Percentiles rank a stretch among this genome's conserved stretches.
Conservation (phyloP, 352 stramenopile species). For the Albugo laibachii region DNA sequence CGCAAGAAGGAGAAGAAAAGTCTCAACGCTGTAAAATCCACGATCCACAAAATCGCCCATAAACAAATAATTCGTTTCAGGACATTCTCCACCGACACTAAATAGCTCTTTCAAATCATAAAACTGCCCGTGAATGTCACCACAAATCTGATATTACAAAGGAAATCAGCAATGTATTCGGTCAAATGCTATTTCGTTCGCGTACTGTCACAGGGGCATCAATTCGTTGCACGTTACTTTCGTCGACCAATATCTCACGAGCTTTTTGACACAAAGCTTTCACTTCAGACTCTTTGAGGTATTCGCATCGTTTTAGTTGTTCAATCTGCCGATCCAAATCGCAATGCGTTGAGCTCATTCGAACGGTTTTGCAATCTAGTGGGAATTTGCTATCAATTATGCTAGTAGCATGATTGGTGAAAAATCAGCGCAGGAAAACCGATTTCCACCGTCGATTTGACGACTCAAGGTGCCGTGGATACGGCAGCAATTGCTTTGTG, state of each 20-base stretch:
- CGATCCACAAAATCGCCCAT: constrained; percentile 99
- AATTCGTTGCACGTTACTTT: constrained; percentile 98
- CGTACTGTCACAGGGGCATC: constrained; percentile 96
- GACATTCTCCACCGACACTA: constrained; percentile 95
- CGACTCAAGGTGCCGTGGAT: too few relatives aligned
- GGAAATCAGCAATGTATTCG: neutral
- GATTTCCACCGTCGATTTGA: too few relatives aligned
- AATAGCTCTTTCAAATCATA: constrained; percentile 98
- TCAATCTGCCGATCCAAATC: constrained; percentile 77
- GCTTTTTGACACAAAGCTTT: constrained; percentile 95
- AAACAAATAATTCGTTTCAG: constrained; percentile 99
- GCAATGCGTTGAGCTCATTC: constrained; percentile 16
- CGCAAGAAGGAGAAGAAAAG: constrained; percentile 93
- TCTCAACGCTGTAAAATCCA: constrained; percentile 99
- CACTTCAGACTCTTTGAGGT: constrained; percentile 96
- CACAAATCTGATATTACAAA: constrained; percentile 79
- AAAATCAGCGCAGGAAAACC: too few relatives aligned
- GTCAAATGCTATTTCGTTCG: constrained; percentile 1
- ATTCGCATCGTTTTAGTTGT: constrained; percentile 92
- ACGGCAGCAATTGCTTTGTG: too few relatives aligned
- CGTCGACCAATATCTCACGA: constrained; percentile 96
- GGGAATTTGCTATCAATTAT: too few relatives aligned
- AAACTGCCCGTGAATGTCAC: constrained; percentile 99
- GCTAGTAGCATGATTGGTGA: too few relatives aligned
- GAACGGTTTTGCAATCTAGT: too few relatives aligned